Percentiles rank a stretch among this genome's conserved stretches.
Evolutionary conservation across 2,329 filamentous ascomycete species (phyloP).

Genomic region (Ascochyta clinopodiicola): DNA sequence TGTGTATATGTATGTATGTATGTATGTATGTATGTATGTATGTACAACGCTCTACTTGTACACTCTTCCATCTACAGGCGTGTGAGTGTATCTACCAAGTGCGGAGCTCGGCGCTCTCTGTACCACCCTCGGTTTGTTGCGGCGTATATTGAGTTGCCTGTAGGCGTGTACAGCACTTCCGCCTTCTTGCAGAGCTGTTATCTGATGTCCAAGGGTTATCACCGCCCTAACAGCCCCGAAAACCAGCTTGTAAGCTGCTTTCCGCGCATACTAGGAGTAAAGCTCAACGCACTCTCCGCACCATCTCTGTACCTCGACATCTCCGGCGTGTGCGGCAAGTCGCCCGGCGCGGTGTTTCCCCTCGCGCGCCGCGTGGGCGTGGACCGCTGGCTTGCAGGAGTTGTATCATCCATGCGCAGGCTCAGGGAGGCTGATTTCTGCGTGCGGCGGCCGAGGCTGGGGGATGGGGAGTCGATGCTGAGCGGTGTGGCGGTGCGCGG

Average conservation of each 20-base stretch:
- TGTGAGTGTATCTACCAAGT: too few relatives aligned
- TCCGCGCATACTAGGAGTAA: slow-evolving; percentile 33
- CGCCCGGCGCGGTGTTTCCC: slow-evolving; percentile 26
- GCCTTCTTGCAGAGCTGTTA: too few relatives aligned
- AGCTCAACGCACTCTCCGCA: slow-evolving; percentile 25
- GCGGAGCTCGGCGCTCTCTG: too few relatives aligned
- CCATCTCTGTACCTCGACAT: background rate
- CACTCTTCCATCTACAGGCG: too few relatives aligned
- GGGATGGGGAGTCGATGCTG: background rate
- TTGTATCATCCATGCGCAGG: slow-evolving; percentile 15
- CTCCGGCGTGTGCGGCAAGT: background rate
- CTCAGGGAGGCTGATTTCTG: slow-evolving; percentile 12
- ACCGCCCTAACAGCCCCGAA: slow-evolving; percentile 40
- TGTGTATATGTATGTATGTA: too few relatives aligned
- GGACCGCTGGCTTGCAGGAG: slow-evolving; percentile 13
- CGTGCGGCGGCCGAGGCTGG: slow-evolving; percentile 13
- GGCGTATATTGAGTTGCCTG: too few relatives aligned
- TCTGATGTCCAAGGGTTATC: background rate
- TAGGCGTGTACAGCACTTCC: too few relatives aligned
- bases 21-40: too few relatives aligned
- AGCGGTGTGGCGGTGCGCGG: slow-evolving; percentile 12
- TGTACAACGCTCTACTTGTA: too few relatives aligned
- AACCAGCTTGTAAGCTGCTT: slow-evolving; percentile 44
- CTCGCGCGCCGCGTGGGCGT: slow-evolving; percentile 24
- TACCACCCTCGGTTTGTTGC: too few relatives aligned